These are phyloP conservation scores for Psidium friedrichsthalianum DNA, from an alignment of 345 rosid species.

Conservation along the genomic window DNA sequence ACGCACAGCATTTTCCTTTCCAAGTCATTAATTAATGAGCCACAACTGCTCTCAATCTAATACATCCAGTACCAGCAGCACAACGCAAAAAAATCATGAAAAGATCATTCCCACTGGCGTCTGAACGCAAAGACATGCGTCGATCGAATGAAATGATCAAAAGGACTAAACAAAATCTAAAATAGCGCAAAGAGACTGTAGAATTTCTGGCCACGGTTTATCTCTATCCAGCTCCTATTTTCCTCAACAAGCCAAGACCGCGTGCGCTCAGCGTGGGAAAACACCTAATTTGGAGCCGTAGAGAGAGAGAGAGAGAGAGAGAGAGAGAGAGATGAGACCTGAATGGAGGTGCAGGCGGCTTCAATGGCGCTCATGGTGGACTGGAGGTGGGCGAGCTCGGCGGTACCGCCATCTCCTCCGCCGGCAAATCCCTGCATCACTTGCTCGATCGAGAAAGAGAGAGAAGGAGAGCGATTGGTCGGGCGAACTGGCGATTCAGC, in stretches of 20 bases:
- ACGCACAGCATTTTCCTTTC: background rate
- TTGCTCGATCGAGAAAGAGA: background rate
- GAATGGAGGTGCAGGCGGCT: conserved; percentile 81
- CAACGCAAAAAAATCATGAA: background rate
- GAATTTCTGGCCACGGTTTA: background rate
- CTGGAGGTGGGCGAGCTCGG: conserved; percentile 60
- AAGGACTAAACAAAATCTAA: background rate
- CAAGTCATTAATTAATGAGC: background rate
- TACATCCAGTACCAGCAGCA: background rate
- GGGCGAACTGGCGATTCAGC: too few relatives aligned
- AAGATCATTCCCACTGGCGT: background rate
- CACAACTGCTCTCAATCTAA: background rate
- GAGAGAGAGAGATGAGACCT: conserved; percentile 28
- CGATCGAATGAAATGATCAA: background rate
- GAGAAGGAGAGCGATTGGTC: background rate
- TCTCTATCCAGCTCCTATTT: background rate
- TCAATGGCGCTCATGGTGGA: conserved; percentile 95
- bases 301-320: background rate
- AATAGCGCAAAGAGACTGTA: background rate
- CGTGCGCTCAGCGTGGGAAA: background rate
- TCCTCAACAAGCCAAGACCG: background rate
- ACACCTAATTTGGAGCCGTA: background rate
- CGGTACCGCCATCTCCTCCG: conserved; percentile 17
- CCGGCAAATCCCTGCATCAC: conserved; percentile 42
- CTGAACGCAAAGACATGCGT: background rate